Evolutionary conservation across 768 basidiomycete genomes (phyloP), one percentile per base, ranked within the genome.

Genomic region (Hypsizygus marmoreus): DNA sequence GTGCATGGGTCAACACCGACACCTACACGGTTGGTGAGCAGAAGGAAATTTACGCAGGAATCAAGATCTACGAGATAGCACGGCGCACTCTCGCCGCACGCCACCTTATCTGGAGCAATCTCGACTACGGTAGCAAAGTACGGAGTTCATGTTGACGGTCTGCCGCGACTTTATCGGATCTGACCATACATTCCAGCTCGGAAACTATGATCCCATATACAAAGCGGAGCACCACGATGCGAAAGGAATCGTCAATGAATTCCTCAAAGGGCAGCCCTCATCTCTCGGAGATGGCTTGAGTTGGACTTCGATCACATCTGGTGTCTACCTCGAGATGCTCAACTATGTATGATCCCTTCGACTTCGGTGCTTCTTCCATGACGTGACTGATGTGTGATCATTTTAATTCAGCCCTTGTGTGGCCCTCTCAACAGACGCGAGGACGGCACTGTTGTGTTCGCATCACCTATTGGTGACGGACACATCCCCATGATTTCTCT

Each of bases 281-380:
- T 61, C 49, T 17, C 53, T 61, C 16, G 65, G 59, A 26, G 62
- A 64, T 14, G 59, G 52, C 16, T 52, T 72, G 30, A 60, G 60
- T n/a, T 73, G 70, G 70, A 65, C 61, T 14, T 51, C 63, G 19
- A 55, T 73, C 45, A 66, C 68, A 2, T 65, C 70, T 1, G 68
- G 71, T 1, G 68, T 69, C 7, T 74, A 74, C 50, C 64, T 72
- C 53, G 71, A 74, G 34, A 71, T 72, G 65, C 59, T 73, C n/a
- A 57, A 66, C 29, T 61, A 58, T 25, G 72, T 73, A 38, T 17
- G 68, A 59, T 13, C 12, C 11, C 13, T 20, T 1, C 10, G 6
- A n/a, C n/a, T n/a, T n/a, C n/a, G n/a, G n/a, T n/a, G n/a, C n/a
- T n/a, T n/a, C n/a, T n/a, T n/a, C n/a, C n/a, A n/a, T n/a, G n/a